These are phyloP conservation scores for Lactifluus rugatus DNA, from an alignment of 768 basidiomycete species.

Conservation along the genomic window DNA sequence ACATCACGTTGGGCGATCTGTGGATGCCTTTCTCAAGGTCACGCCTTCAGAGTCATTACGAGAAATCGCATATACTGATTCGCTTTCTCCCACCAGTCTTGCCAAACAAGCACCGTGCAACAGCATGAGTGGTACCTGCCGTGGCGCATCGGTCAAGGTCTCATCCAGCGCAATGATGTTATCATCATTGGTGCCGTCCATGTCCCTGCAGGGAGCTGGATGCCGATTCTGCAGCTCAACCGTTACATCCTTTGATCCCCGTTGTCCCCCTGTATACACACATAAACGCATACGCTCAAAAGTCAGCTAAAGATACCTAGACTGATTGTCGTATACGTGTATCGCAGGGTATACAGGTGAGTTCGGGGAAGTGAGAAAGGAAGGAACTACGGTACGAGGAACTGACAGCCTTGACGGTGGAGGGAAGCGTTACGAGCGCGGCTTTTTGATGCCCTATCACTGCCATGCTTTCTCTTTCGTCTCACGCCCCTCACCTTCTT, in stretches of 20 bases:
- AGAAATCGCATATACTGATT: not conserved
- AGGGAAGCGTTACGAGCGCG: too few species aligned
- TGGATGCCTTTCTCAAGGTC: conserved; percentile 5
- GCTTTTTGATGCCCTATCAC: too few species aligned
- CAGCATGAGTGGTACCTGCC: not conserved
- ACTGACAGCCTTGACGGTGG: too few species aligned
- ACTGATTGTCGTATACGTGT: not conserved
- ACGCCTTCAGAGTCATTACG: too few species aligned
- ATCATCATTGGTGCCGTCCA: conserved; percentile 6
- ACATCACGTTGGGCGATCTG: conserved; percentile 1
- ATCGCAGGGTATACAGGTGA: too few species aligned
- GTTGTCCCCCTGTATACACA: too few species aligned
- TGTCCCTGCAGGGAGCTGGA: conserved; percentile 4
- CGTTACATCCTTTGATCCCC: not conserved
- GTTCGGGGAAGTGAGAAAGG: too few species aligned
- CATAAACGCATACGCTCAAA: too few species aligned
- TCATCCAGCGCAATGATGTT: not conserved
- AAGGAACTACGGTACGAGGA: too few species aligned
- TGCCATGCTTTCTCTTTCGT: too few species aligned
- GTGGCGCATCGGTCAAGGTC: not conserved
- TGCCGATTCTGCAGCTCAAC: conserved; percentile 11
- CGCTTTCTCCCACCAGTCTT: not conserved
- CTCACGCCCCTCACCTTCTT: too few species aligned
- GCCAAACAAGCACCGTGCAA: not conserved
- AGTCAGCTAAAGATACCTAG: not conserved